A percentile compares a stretch with the other conserved stretches of the same genome.
Evolutionary conservation across 2,329 filamentous ascomycete genomes (phyloP).

Genomic region (Teratosphaeria zuluensis): DNA sequence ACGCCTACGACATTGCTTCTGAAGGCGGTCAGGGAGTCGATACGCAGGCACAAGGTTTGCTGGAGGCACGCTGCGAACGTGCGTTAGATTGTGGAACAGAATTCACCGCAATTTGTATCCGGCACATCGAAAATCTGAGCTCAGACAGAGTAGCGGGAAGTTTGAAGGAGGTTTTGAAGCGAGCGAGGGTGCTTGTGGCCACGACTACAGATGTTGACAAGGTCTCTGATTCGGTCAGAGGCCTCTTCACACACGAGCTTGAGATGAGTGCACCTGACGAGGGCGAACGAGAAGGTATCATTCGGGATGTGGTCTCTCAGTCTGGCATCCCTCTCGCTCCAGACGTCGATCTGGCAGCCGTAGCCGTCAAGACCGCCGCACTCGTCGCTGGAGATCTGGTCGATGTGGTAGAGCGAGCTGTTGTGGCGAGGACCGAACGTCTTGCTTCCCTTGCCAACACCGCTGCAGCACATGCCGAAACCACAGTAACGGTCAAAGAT

Average conservation of each 20-base stretch:
- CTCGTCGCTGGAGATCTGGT: slow-evolving; percentile 84
- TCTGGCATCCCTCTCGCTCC: slow-evolving; percentile 67
- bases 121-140: slow-evolving; percentile 81
- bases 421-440: slow-evolving; percentile 65
- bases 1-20: slow-evolving; percentile 89
- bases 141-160: slow-evolving; percentile 83
- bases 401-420: slow-evolving; percentile 84
- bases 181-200: slow-evolving; percentile 73
- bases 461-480: slow-evolving; percentile 22
- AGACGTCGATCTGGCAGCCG: slow-evolving; percentile 71
- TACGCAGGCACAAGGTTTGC: slow-evolving; percentile 84
- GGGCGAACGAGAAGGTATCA: slow-evolving; percentile 77
- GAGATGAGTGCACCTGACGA: slow-evolving; percentile 92
- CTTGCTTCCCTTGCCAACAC: slow-evolving; percentile 60
- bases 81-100: slow-evolving; percentile 80
- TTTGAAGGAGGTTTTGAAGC: slow-evolving; percentile 72
- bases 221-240: slow-evolving; percentile 78
- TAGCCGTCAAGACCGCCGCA: slow-evolving; percentile 91
- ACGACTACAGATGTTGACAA: slow-evolving; percentile 95
- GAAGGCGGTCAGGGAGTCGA: slow-evolving; percentile 83
- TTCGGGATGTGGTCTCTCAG: slow-evolving; percentile 68
- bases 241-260: slow-evolving; percentile 88
- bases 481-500: slow-evolving; percentile 55
- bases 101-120: slow-evolving; percentile 74
- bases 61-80: slow-evolving; percentile 78